phyloP scores from a whole-genome alignment of 768 basidiomycete species.

The Mycena crocata region DNA sequence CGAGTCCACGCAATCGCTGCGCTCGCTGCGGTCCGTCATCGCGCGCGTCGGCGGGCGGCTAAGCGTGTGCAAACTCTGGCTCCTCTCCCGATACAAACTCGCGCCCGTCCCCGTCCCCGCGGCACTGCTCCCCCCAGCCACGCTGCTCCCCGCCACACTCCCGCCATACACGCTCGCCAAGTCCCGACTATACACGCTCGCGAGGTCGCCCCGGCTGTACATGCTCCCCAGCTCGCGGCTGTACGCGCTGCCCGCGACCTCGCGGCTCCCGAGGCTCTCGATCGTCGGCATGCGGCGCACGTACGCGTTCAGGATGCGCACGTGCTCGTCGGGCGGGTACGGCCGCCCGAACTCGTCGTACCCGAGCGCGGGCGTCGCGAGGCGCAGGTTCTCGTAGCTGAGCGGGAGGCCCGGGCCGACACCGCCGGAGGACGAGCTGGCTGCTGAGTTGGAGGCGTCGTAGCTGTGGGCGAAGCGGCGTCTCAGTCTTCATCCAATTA shows the following conservation, averaged over 20 bases:
- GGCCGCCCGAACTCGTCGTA: constrained; percentile 63
- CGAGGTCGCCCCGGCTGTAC: background rate
- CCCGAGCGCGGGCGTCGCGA: constrained; percentile 46
- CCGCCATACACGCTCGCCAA: background rate
- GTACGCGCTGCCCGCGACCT: constrained; percentile 47
- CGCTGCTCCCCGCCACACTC: background rate
- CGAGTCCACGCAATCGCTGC: no score
- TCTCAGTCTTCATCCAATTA: no score
- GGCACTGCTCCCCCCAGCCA: background rate
- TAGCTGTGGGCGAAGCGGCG: no score
- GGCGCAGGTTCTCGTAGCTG: no score
- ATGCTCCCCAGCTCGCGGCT: constrained; percentile 4
- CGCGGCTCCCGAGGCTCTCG: constrained; percentile 78
- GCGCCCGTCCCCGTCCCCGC: background rate
- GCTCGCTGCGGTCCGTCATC: constrained; percentile 46
- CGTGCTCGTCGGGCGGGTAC: constrained; percentile 60
- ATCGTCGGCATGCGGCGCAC: constrained; percentile 86
- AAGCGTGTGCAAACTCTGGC: constrained; percentile 29
- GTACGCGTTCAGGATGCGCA: constrained; percentile 71
- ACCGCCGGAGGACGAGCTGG: no score
- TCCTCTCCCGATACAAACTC: background rate
- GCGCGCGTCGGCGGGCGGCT: constrained; percentile 56
- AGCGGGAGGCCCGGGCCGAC: no score
- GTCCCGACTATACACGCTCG: background rate
- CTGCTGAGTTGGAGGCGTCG: no score